Base-by-base conservation (phyloP, 139 green algal genomes). In the Coelastrella sp. region DNA sequence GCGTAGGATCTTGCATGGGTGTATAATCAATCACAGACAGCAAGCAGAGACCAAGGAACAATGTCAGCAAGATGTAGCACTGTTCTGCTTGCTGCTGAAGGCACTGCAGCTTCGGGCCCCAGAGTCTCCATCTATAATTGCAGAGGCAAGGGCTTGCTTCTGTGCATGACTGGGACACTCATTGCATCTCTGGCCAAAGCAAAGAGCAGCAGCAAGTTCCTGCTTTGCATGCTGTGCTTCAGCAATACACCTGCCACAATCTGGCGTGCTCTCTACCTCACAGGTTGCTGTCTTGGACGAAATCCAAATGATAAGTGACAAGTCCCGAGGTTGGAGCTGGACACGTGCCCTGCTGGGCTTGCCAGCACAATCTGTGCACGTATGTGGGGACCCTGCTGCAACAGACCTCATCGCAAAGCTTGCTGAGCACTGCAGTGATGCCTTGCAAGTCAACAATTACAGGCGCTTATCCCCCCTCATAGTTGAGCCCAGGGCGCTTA, bases 261-360 rank as follows among this genome's bases (percentile, higher is more conserved):
- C n/a, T n/a, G n/a, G n/a, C n/a, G n/a, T n/a, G n/a, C n/a, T n/a
- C n/a, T n/a, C n/a, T n/a, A n/a, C n/a, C n/a, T n/a, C 30, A 37
- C 34, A 98, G n/a, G 94, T 98, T 53, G 96, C 95, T 6, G 93
- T 99, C 23, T 92, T 99, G 35, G 97, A 99, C 78, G 97, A 99
- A 75, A 96, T 99, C 50, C 93, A 97, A 88, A 92, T 99, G 91
- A 92, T 99, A 43, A 93, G 89, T 3, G 96, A 99, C 84, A 79
- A 92, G 40, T n/a, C 82, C 7, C 88, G 97, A 0, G 97, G 97
- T 13, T 99, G 93, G 91, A 96, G 94, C 6, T 99, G 96, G 96
- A 99, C 80, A 2, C 50, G 95, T 0, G 96, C 96, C 1, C 84
- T 99, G 38, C 91, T 95, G 79, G 96, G 96, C 0, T 27, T 98